Base-by-base conservation (phyloP, 108 stramenopile genomes). In the Skeletonema costatum region DNA sequence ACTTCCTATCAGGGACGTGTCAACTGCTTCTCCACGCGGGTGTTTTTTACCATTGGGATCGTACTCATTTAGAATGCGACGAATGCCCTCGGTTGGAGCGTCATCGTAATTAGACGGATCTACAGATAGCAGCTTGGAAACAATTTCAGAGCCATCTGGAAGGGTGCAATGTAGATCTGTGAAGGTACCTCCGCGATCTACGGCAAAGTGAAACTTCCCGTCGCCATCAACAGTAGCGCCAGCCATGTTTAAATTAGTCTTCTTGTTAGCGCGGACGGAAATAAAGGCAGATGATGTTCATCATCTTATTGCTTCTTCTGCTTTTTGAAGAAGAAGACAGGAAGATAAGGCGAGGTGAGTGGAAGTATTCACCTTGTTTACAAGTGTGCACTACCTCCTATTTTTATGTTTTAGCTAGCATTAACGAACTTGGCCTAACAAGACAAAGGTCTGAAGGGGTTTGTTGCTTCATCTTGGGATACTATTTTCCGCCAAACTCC, bases 121-220 rank as follows among this genome's bases (percentile, higher is more conserved):
- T 64, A 97, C 98, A 16, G 87, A 89, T 33, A 99, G 78, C 19
- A 99, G 86, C 71, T 99, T 99, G 68, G 87, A 80, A 1, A 94
- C 91, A 14, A 93, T 38, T 70, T 92, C 84, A 31, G 53, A 48
- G 5, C 92, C 89, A 41, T 87, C 62, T 63, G 93, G 94, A 5
- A 96, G 74, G 51, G 66, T 78, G 70, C 88, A 91, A 66, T 90
- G 90, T 39, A 98, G 77, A 82, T 99, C 98, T 25, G 98, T 99
- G 80, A 99, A 99, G 70, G 98, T 99, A 3, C 98, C 98, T 30
- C 98, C 98, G 14, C 98, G 93, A 73, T 99, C 98, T 61, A 99
- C 97, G 67, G 90, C 75, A 70, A 97, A 97, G 71, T 93, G 91
- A 58, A 93, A 97, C 70, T 93, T 95, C 25, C 87, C 90, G 69